Percentiles rank a stretch among this genome's conserved stretches.
These are phyloP conservation scores for Skeletonema marinoi DNA, from an alignment of 108 stramenopile species.

Conservation along the genomic window DNA sequence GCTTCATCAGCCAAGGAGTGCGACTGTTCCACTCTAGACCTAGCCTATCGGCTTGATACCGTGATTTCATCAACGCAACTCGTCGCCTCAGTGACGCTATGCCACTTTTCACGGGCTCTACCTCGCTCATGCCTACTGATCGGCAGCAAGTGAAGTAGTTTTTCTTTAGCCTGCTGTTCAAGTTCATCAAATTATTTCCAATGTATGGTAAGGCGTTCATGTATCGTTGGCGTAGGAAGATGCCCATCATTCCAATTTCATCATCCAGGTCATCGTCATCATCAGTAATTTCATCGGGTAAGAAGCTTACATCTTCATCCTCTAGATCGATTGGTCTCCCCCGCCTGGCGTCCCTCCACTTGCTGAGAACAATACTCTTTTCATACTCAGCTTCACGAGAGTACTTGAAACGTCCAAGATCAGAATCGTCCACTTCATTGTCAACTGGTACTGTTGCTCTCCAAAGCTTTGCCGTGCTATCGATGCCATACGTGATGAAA, in stretches of 20 bases:
- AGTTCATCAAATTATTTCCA: conserved; percentile 68
- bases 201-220: conserved; percentile 31
- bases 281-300: conserved; percentile 64
- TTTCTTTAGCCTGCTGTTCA: conserved; percentile 48
- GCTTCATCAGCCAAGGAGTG: conserved; percentile 60
- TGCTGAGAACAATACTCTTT: conserved; percentile 57
- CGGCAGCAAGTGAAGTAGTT: conserved; percentile 62
- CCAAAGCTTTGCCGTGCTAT: conserved; percentile 87
- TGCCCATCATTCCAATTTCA: conserved; percentile 14
- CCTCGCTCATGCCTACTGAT: conserved; percentile 38
- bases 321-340: conserved; percentile 37
- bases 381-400: conserved; percentile 45
- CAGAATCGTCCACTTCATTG: conserved; percentile 69
- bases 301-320: conserved; percentile 30
- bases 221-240: conserved; percentile 22
- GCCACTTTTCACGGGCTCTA: conserved; percentile 61
- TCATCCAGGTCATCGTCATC: conserved; percentile 31
- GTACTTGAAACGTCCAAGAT: conserved; percentile 37
- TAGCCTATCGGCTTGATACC: conserved; percentile 68
- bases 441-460: conserved; percentile 77
- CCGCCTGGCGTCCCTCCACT: conserved; percentile 42
- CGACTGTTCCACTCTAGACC: conserved; percentile 47
- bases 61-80: conserved; percentile 63
- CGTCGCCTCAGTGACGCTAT: conserved; percentile 52
- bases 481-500: conserved; percentile 86